phyloP scores from a whole-genome alignment of 1,284 basidiomycete genomes.

The Butyriboletus appendiculatus region DNA sequence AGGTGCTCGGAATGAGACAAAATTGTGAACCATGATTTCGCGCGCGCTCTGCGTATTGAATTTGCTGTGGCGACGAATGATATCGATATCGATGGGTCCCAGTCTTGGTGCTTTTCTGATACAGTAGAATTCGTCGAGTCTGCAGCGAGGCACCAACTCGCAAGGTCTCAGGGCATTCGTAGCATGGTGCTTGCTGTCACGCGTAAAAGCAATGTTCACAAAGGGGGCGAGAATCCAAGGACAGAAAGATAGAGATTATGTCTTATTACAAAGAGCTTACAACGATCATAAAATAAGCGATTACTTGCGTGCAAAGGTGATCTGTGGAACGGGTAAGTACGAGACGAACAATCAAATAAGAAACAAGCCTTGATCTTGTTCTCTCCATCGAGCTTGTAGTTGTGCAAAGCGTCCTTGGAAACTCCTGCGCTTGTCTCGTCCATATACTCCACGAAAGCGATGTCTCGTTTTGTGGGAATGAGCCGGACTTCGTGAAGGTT shows the following conservation, averaged over 20 bases:
- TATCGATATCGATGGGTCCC: conserved; percentile 8
- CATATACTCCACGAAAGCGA: conserved; percentile 94
- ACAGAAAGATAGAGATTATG: conserved; percentile 22
- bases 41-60: background rate
- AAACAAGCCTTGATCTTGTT: conserved; percentile 88
- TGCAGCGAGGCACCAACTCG: conserved; percentile 25
- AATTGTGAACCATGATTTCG: conserved; percentile 9
- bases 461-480: conserved; percentile 93
- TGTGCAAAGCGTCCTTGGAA: conserved; percentile 94
- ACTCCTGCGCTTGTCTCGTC: conserved; percentile 89
- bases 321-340: conserved; percentile 37
- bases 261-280: conserved; percentile 35
- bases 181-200: conserved; percentile 29
- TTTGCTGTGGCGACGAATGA: conserved; percentile 6
- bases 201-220: conserved; percentile 26
- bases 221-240: conserved; percentile 8
- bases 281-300: conserved; percentile 31
- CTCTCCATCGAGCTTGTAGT: conserved; percentile 94
- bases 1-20: background rate
- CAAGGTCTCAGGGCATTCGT: conserved; percentile 26
- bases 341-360: background rate
- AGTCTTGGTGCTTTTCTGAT: conserved; percentile 1
- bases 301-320: conserved; percentile 63
- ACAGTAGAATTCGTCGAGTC: conserved; percentile 8
- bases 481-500: conserved; percentile 95